Percentiles rank a stretch among this genome's conserved stretches.
These are phyloP conservation scores for Tuber umbilicatum DNA, from an alignment of 495 filamentous ascomycete genomes.

Conservation along the genomic window DNA sequence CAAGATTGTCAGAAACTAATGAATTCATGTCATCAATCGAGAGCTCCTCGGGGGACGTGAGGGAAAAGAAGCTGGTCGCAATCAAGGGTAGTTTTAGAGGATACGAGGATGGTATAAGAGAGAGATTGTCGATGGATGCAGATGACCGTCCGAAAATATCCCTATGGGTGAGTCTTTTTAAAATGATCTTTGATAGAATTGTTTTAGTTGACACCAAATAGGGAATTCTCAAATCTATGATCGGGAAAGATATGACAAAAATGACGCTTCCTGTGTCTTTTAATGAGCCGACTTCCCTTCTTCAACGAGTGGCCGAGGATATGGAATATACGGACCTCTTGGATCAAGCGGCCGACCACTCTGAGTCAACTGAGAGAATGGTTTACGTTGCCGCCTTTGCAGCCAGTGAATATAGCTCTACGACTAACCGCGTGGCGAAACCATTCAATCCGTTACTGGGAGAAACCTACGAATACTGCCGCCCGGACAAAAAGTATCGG, in stretches of 20 bases:
- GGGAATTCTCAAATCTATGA: slow-evolving; percentile 98
- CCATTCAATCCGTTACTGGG: slow-evolving; percentile 95
- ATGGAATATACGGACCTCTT: slow-evolving; percentile 95
- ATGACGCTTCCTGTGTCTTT: slow-evolving; percentile 98
- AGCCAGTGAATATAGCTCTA: slow-evolving; percentile 91
- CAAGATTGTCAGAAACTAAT: slow-evolving; percentile 41
- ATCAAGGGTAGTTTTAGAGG: slow-evolving; percentile 74
- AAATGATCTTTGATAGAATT: slow-evolving; percentile 16
- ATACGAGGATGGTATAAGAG: slow-evolving; percentile 78
- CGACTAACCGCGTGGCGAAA: slow-evolving; percentile 92
- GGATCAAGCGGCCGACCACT: slow-evolving; percentile 76
- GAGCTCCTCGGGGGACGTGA: slow-evolving; percentile 41
- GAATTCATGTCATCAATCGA: slow-evolving; percentile 46
- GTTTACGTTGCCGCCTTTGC: slow-evolving; percentile 96
- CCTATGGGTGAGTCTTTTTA: slow-evolving; percentile 65
- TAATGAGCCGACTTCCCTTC: slow-evolving; percentile 95
- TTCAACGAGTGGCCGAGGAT: slow-evolving; percentile 92
- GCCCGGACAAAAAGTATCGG: slow-evolving; percentile 93
- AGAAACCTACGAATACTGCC: slow-evolving; percentile 92
- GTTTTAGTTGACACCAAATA: slow-evolving; percentile 45
- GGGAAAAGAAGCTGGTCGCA: slow-evolving; percentile 49
- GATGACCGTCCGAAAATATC: slow-evolving; percentile 91
- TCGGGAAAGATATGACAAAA: slow-evolving; percentile 99
- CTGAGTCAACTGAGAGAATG: slow-evolving; percentile 82
- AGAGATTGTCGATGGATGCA: slow-evolving; percentile 76